These are phyloP conservation scores for Solanum gracilifrons DNA, from an alignment of 257 asterid genomes.

Conservation along the genomic window DNA sequence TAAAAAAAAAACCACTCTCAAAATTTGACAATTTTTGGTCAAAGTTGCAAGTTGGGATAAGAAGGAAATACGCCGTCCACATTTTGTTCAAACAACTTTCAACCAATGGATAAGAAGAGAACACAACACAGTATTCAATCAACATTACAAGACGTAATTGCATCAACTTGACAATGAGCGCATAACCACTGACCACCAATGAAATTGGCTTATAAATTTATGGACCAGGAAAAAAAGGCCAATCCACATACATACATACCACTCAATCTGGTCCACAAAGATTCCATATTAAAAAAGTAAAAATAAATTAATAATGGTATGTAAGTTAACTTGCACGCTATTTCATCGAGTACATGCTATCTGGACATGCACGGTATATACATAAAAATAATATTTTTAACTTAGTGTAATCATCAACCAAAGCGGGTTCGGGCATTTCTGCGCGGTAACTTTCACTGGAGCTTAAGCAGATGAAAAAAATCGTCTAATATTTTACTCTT, in stretches of 20 bases:
- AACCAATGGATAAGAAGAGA: not conserved
- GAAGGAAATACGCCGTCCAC: not conserved
- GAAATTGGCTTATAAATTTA: slow-evolving; percentile 9
- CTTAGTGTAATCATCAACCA: too few species aligned
- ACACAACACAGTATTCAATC: not conserved
- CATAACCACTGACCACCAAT: slow-evolving; percentile 1
- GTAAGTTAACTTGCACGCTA: not conserved
- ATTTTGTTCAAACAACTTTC: not conserved
- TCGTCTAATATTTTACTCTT: too few species aligned
- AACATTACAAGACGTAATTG: not conserved
- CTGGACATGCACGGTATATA: too few species aligned
- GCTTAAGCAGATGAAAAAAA: not conserved
- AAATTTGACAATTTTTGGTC: not conserved
- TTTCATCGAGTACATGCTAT: too few species aligned
- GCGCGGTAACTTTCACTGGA: not conserved
- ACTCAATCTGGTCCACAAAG: not conserved
- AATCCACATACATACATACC: not conserved
- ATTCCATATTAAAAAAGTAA: not conserved
- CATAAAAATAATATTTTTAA: too few species aligned
- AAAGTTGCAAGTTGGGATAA: not conserved
- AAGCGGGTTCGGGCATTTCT: too few species aligned
- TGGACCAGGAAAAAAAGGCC: not conserved
- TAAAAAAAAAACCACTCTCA: not conserved
- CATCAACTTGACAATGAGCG: not conserved
- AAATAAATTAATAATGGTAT: not conserved